phyloP scores from a whole-genome alignment of 306 rosid genomes.

The Dryas alaskensis region DNA sequence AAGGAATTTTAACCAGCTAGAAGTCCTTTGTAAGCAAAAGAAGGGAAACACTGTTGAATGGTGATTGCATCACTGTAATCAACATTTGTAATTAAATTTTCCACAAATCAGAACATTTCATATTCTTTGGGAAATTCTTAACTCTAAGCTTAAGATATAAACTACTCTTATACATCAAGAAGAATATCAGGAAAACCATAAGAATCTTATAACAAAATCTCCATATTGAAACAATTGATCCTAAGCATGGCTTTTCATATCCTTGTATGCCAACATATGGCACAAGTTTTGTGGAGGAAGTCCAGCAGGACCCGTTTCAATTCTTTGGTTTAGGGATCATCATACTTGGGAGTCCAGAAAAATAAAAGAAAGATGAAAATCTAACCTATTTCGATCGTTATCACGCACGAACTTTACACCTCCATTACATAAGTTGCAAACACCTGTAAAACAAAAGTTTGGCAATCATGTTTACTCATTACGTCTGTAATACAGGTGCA shows the following conservation, averaged over 20 bases:
- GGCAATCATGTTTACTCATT: not conserved
- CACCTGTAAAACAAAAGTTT: constrained; percentile 42
- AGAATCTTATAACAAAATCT: not conserved
- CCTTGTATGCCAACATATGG: too few species aligned
- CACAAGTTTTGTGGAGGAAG: too few species aligned
- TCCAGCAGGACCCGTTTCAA: too few species aligned
- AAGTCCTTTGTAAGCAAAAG: not conserved
- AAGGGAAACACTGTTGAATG: not conserved
- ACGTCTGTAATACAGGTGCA: too few species aligned
- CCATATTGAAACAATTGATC: too few species aligned
- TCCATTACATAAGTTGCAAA: constrained; percentile 92
- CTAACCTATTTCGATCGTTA: constrained; percentile 66
- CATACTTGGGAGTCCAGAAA: not conserved
- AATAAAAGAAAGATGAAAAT: not conserved
- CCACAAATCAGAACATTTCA: not conserved
- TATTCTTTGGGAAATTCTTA: not conserved
- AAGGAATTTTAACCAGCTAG: too few species aligned
- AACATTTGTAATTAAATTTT: too few species aligned
- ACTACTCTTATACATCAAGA: not conserved
- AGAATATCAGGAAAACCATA: not conserved
- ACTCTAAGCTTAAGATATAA: not conserved
- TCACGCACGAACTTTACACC: constrained; percentile 86
- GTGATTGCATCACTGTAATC: not conserved
- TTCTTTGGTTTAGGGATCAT: not conserved
- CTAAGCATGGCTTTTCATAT: too few species aligned